A percentile compares a stretch with the other conserved stretches of the same genome.
Evolutionary conservation across 306 rosid species (phyloP).

Genomic region (Prunus persica): DNA sequence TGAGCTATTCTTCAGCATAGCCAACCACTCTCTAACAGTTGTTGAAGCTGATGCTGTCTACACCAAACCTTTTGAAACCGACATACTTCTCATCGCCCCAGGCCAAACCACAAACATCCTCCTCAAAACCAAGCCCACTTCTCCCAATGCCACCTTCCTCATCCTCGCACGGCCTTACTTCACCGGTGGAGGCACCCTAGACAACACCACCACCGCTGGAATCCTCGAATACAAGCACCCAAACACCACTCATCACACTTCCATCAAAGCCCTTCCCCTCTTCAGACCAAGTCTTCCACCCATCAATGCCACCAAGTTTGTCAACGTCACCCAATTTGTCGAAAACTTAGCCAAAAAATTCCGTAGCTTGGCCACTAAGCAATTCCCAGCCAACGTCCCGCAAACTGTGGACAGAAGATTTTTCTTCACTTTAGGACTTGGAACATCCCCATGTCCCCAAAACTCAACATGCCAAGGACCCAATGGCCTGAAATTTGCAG

Average conservation of each 20-base stretch:
- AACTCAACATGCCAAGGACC: constrained; percentile 89
- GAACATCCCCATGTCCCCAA: constrained; percentile 61
- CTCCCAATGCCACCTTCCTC: constrained; percentile 59
- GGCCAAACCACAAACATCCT: constrained; percentile 79
- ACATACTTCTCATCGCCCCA: constrained; percentile 41
- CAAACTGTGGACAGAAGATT: constrained; percentile 50
- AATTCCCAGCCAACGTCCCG: constrained; percentile 68
- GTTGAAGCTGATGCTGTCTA: constrained; percentile 76
- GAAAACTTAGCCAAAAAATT: constrained; percentile 43
- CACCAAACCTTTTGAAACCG: constrained; percentile 60
- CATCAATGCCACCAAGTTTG: constrained; percentile 57
- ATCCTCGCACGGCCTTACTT: constrained; percentile 63
- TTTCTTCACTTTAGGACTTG: constrained; percentile 72
- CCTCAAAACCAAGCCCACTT: constrained; percentile 50
- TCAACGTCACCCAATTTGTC: constrained; percentile 61
- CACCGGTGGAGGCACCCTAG: constrained; percentile 54
- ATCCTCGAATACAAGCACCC: constrained; percentile 58
- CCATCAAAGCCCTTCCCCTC: constrained; percentile 29
- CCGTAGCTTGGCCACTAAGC: constrained; percentile 47
- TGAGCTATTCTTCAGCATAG: constrained; percentile 75
- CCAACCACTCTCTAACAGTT: constrained; percentile 63
- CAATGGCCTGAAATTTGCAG: constrained; percentile 63
- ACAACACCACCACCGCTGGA: constrained; percentile 70
- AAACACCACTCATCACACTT: not conserved
- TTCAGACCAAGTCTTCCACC: constrained; percentile 57